Percentiles rank a stretch among this genome's conserved stretches.
Evolutionary conservation across 1,284 basidiomycete species (phyloP).

Genomic region (Trametes pubescens): DNA sequence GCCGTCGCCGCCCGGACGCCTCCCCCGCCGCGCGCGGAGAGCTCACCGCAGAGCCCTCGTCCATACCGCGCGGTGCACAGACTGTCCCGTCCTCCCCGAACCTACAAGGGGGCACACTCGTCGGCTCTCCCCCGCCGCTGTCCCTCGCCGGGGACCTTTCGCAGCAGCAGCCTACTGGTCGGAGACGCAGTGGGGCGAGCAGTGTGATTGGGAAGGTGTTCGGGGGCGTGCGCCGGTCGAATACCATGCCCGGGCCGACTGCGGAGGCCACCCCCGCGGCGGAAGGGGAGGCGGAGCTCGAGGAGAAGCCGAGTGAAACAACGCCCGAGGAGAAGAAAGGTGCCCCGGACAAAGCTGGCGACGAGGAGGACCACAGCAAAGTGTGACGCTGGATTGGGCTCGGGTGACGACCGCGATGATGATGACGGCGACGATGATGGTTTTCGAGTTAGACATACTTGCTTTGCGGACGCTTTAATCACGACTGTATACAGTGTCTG

Average conservation of each 20-base stretch:
- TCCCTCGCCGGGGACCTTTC: constrained; percentile 7
- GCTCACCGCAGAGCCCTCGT: constrained; percentile 10
- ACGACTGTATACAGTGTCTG: constrained; percentile 7
- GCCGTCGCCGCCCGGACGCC: constrained; percentile 23
- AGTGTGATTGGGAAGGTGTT: constrained; percentile 31
- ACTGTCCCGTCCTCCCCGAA: constrained; percentile 23
- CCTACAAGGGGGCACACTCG: constrained; percentile 8
- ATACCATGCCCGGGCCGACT: constrained; percentile 20
- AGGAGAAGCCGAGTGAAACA: constrained; percentile 21
- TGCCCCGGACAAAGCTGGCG: constrained; percentile 22
- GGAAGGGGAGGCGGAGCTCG: neutral
- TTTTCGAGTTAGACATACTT: neutral
- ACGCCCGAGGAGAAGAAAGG: constrained; percentile 30
- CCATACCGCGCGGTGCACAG: constrained; percentile 20
- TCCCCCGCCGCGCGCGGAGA: constrained; percentile 10
- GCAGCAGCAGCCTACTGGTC: constrained; percentile 5
- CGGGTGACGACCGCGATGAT: neutral
- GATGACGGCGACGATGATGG: neutral
- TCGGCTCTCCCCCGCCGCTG: constrained; percentile 12
- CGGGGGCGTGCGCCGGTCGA: constrained; percentile 22
- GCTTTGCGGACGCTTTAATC: neutral
- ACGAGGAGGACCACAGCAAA: constrained; percentile 4
- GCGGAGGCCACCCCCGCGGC: neutral
- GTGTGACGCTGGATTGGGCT: neutral
- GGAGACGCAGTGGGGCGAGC: constrained; percentile 14